Evolutionary conservation across 2,329 filamentous ascomycete species (phyloP), one percentile per base, ranked within the genome.

Genomic region (Diaporthe citriasiana): DNA sequence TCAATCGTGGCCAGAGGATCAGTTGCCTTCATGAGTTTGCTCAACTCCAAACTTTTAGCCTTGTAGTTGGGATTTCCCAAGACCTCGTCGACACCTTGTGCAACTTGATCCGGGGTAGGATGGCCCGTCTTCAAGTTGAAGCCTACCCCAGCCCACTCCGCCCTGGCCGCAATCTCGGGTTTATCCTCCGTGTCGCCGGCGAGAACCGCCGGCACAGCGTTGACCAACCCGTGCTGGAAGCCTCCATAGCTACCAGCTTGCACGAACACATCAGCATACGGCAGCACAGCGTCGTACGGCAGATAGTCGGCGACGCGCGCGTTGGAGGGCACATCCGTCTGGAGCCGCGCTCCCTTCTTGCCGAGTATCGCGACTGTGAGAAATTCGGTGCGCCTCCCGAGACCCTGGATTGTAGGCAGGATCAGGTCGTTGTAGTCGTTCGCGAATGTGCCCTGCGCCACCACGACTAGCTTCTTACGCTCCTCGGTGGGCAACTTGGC

Each of bases 211-310:
- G 87, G 86, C 27, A 87, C 84, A 0, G 85, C 85, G 70, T 85
- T 83, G 45, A 82, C 81, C 2, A 87, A 77, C 4, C 82, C 83
- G 70, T 88, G 85, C 42, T 83, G 81, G 59, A 87, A 83, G 1
- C 84, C 85, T 5, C 87, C 85, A 73, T 87, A 89, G 10, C 87
- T 86, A 12, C 83, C 87, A 57, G 88, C 88, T n/a, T 82, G 82
- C 17, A 89, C 81, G 35, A 88, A 86, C 1, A 86, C 82, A 56
- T 83, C 85, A 47, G 81, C 80, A 77, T 86, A 74, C 2, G 83
- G 83, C 4, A 89, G 79, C 2, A 88, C 73, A 0, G 81, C 79
- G 73, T 89, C 85, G 75, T 88, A 89, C 4, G 86, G 82, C 7
- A 89, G 77, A 76, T 86, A 88, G 77, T 88, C 86, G 27, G 84